These are phyloP conservation scores for Yamadazyma diospyri DNA, from an alignment of 1,139 yeast genomes.

Conservation along the genomic window DNA sequence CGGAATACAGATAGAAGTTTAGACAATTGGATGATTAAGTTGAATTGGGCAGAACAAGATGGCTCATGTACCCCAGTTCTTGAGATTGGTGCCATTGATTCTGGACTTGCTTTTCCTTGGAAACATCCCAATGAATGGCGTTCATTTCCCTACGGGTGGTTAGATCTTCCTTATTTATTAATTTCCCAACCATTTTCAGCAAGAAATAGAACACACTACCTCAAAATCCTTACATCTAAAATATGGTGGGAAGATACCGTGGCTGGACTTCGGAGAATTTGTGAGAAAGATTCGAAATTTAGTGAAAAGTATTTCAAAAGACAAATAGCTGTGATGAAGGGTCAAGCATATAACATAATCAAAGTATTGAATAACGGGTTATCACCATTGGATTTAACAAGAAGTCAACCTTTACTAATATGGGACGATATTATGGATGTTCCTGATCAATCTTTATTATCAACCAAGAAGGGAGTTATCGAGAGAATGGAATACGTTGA, in stretches of 20 bases:
- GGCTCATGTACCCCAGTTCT: constrained; percentile 31
- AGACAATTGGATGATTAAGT: constrained; percentile 75
- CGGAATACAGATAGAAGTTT: constrained; percentile 73
- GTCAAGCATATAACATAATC: constrained; percentile 76
- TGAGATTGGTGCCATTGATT: constrained; percentile 72
- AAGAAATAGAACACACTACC: constrained; percentile 53
- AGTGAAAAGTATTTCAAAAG: constrained; percentile 63
- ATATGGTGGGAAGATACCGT: constrained; percentile 72
- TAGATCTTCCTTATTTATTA: constrained; percentile 59
- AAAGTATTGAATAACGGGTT: constrained; percentile 59
- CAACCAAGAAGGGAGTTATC: constrained; percentile 23
- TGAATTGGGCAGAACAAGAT: constrained; percentile 37
- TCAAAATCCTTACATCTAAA: constrained; percentile 57
- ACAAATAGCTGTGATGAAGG: constrained; percentile 71
- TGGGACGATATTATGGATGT: constrained; percentile 63
- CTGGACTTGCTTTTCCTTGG: constrained; percentile 79
- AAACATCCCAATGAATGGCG: constrained; percentile 84
- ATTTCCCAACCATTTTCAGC: constrained; percentile 68
- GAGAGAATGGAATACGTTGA: constrained; percentile 60
- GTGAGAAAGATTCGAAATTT: constrained; percentile 58
- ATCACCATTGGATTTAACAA: constrained; percentile 66
- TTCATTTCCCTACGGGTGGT: constrained; percentile 79
- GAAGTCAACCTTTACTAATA: constrained; percentile 55
- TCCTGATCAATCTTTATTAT: constrained; percentile 28
- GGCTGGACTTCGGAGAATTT: constrained; percentile 42